Evolutionary conservation across 768 basidiomycete genomes (phyloP).

Genomic region (Suillus subalutaceus): DNA sequence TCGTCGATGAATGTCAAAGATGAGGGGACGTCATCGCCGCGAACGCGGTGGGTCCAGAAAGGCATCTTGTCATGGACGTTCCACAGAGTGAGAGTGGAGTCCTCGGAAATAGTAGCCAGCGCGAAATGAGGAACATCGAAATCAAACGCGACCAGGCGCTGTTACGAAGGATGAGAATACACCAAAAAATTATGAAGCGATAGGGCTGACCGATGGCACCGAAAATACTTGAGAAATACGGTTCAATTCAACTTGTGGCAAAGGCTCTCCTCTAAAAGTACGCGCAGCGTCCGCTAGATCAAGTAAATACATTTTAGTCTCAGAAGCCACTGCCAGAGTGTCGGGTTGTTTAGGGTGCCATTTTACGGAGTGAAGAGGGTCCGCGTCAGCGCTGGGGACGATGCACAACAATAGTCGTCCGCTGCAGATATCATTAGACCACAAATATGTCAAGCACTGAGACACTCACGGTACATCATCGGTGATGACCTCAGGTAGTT

Average conservation of each 20-base stretch:
- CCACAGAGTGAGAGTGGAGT: constrained; percentile 83
- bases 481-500: constrained; percentile 78
- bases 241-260: constrained; percentile 69
- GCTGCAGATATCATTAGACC: constrained; percentile 39
- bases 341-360: constrained; percentile 87
- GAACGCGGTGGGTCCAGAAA: constrained; percentile 75
- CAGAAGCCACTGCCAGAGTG: constrained; percentile 81
- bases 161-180: constrained; percentile 12
- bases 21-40: constrained; percentile 80
- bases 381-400: constrained; percentile 55
- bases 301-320: constrained; percentile 73
- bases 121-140: constrained; percentile 80
- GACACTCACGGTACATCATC: constrained; percentile 79
- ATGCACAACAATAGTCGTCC: constrained; percentile 72
- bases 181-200: neutral
- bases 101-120: constrained; percentile 80
- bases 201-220: constrained; percentile 63
- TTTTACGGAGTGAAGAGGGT: constrained; percentile 79
- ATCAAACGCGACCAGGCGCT: constrained; percentile 85
- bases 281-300: constrained; percentile 68
- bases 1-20: constrained; percentile 85
- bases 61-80: constrained; percentile 76
- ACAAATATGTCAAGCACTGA: constrained; percentile 20
- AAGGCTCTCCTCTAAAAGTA: constrained; percentile 62
- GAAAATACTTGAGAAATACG: constrained; percentile 70